Evolutionary conservation across 192 early-diverging fungal genomes (phyloP).

Genomic region (Mortierella claussenii): DNA sequence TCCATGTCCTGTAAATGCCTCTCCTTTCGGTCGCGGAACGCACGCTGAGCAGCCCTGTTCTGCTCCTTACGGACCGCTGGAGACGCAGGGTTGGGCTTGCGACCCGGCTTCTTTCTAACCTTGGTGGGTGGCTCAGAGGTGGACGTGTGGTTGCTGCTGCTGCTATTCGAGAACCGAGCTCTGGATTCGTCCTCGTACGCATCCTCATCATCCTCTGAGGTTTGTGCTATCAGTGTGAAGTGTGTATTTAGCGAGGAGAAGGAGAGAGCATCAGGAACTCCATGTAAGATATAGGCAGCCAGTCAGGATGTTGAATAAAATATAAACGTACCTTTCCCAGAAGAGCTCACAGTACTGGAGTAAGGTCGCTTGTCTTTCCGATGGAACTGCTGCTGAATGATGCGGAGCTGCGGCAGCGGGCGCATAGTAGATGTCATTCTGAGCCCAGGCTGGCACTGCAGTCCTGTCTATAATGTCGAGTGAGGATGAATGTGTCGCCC

Average conservation of each 20-base stretch:
- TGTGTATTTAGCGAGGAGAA: neutral
- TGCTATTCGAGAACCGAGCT: neutral
- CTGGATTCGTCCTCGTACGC: conserved; percentile 5
- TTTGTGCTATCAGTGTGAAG: conserved; percentile 1
- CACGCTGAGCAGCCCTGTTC: conserved; percentile 89
- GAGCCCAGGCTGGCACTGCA: neutral
- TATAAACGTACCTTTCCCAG: too few species aligned
- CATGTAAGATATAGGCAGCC: neutral
- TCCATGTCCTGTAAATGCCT: conserved; percentile 80
- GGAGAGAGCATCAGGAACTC: neutral
- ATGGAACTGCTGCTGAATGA: conserved; percentile 48
- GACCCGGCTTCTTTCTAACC: conserved; percentile 62
- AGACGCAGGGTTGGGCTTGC: conserved; percentile 68
- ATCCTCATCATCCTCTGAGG: conserved; percentile 21
- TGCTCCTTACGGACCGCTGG: conserved; percentile 74
- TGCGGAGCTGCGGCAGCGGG: conserved; percentile 27
- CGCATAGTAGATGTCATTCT: conserved; percentile 46
- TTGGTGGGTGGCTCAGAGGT: conserved; percentile 45
- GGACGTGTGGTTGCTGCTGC: neutral
- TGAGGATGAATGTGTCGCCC: too few species aligned
- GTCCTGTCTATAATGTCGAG: too few species aligned
- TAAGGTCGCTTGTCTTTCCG: conserved; percentile 22
- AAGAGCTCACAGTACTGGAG: neutral
- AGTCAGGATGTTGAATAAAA: too few species aligned
- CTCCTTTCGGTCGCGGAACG: conserved; percentile 89